Evolutionary conservation across 2,329 filamentous ascomycete genomes (phyloP).

Genomic region (Truncatella angustata): DNA sequence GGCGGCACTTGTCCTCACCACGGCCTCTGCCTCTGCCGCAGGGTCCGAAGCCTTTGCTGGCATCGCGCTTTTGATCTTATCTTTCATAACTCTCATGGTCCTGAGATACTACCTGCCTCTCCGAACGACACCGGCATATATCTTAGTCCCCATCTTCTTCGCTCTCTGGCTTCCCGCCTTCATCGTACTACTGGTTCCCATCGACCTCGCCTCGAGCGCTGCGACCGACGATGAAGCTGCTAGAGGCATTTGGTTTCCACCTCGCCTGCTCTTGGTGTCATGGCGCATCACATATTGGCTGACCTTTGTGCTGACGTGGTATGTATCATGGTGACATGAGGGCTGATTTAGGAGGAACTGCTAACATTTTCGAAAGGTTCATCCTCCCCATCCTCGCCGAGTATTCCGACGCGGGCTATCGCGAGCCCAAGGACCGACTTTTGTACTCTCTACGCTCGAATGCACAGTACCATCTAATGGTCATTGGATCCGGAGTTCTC

Average conservation of each 20-base stretch:
- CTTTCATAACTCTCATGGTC: constrained; percentile 75
- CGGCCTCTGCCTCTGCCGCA: constrained; percentile 63
- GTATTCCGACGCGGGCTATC: constrained; percentile 91
- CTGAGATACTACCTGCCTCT: constrained; percentile 88
- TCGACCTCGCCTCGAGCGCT: constrained; percentile 88
- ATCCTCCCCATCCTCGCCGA: constrained; percentile 92
- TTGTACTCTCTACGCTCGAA: constrained; percentile 85
- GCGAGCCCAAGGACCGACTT: constrained; percentile 77
- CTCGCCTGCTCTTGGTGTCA: constrained; percentile 74
- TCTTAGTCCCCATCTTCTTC: constrained; percentile 90
- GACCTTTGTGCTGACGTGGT: constrained; percentile 94
- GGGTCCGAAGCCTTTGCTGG: constrained; percentile 78
- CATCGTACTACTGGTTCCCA: constrained; percentile 88
- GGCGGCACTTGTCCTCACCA: constrained; percentile 46
- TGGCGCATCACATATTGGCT: constrained; percentile 98
- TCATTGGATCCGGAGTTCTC: constrained; percentile 66
- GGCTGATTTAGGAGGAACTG: background rate
- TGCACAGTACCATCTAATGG: constrained; percentile 81
- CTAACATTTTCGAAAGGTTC: constrained; percentile 51
- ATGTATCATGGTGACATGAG: too few relatives aligned
- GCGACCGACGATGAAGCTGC: constrained; percentile 67
- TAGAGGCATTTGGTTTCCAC: constrained; percentile 84
- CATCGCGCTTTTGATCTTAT: constrained; percentile 71
- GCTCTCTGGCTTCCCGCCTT: constrained; percentile 90
- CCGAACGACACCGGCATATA: constrained; percentile 84